Evolutionary conservation across 352 stramenopile genomes (phyloP), one percentile per base, ranked within the genome.

Genomic region (Globisporangium echinulatum): DNA sequence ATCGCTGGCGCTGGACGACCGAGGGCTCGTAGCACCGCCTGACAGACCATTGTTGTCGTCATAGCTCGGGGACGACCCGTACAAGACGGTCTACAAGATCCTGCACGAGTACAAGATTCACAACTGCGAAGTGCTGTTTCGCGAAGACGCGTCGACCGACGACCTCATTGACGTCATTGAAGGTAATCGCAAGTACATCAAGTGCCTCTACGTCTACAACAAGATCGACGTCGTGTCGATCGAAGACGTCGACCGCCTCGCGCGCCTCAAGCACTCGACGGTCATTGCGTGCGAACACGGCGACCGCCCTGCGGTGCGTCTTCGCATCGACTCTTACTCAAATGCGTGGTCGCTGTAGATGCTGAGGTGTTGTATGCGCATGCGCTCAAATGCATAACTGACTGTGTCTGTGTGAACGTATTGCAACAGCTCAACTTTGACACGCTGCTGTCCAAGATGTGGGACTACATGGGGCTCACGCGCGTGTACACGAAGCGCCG

Each of bases 221-320:
- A 99, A 99, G 80, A 98, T 99, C 70, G 97, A 99, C 77, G 97
- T 97, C 14, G 88, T 99, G 57, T 98, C 92, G 7, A 98, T 99
- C 58, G 97, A 99, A 80, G 97, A 99, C 71, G 92, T 99, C 17
- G 96, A 99, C 69, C 85, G 93, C 40, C 79, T 99, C 48, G 97
- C 97, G 4, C 85, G 96, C 33, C 86, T 98, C 72, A 93, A 95
- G 11, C 88, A 99, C 79, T 98, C 94, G 42, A 94, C 98, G 43
- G 96, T 99, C 8, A 98, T 98, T 59, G 97, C 90, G 51, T 98
- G 97, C 48, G 80, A 86, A 11, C 83, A 95, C 67, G 79, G 75
- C 40, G 77, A 87, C 52, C 82, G 73, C 17, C 78, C 77, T 39
- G 82, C 85, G 46, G 85, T 95, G 72, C 19, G 74, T 61, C 43